Evolutionary conservation across 108 stramenopile species (phyloP), one percentile per base, ranked within the genome.

Genomic region (Cyclotella sp.): DNA sequence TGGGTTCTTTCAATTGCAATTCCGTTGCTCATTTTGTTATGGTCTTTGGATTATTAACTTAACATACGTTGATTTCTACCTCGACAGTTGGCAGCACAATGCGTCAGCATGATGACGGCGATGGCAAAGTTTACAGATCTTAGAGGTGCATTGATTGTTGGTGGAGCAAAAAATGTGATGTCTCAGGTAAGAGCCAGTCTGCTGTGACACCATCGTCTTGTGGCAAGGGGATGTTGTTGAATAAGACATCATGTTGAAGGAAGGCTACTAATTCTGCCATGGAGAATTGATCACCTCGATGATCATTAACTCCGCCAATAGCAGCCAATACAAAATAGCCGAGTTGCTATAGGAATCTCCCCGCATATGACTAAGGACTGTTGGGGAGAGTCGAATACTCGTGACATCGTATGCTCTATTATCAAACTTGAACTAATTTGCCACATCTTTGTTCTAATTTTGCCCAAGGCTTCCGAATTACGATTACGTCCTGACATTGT

Each of bases 81-180:
- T 5, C 34, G 34, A 34, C 21, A 99, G 72, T 80, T 99, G 34
- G 98, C 97, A 12, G 95, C 96, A 14, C 98, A 98, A 86, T 96
- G 95, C 57, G 76, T 95, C 39, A 87, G 85, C 52, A 97, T 99
- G 96, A 80, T 93, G 73, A 79, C 74, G 49, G 87, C 91, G 16
- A 89, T 99, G 42, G 85, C 91, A 0, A 93, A 96, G 72, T 95
- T 93, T 77, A 97, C 96, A 16, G 96, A 97, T 55, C 81, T 97
- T 12, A 60, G 85, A 41, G 82, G 86, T 21, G 75, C 90, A 9
- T 78, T 97, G 51, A 87, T 99, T 63, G 97, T 98, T 16, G 98
- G 99, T 29, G 99, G 99, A 11, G 86, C 90, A 47, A 98, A 98
- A 83, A 98, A 98, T 81, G 83, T 95, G 26, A 89, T 88, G 73